Evolutionary conservation across 768 basidiomycete genomes (phyloP).

Genomic region (Tricholoma matsutake): DNA sequence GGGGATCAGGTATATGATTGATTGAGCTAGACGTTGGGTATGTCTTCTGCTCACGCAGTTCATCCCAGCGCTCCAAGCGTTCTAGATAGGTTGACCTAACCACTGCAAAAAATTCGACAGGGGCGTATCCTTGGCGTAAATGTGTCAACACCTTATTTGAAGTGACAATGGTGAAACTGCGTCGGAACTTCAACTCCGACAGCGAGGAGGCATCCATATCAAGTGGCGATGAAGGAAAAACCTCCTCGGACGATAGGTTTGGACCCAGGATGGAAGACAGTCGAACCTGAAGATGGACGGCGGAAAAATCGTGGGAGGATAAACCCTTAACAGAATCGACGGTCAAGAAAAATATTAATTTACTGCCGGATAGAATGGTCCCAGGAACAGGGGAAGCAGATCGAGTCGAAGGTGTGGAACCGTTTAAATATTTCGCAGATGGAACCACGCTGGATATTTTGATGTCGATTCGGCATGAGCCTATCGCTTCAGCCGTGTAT

Average conservation of each 20-base stretch:
- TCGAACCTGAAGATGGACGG: constrained; percentile 83
- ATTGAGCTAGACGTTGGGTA: constrained; percentile 35
- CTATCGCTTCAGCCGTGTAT: constrained; percentile 94
- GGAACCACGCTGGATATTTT: constrained; percentile 72
- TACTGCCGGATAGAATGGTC: constrained; percentile 68
- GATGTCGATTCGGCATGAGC: constrained; percentile 86
- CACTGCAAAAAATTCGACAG: constrained; percentile 88
- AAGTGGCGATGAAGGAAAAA: constrained; percentile 71
- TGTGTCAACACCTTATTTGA: constrained; percentile 71
- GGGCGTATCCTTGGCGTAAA: constrained; percentile 73
- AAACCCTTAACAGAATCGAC: constrained; percentile 89
- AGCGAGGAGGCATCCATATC: constrained; percentile 71
- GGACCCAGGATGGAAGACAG: constrained; percentile 84
- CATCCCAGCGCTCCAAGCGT: constrained; percentile 91
- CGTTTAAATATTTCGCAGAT: constrained; percentile 55
- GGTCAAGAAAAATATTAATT: constrained; percentile 79
- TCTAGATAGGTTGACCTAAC: constrained; percentile 81
- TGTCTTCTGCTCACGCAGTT: constrained; percentile 75
- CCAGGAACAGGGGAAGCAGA: constrained; percentile 73
- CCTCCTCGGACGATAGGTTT: constrained; percentile 68
- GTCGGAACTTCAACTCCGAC: constrained; percentile 80
- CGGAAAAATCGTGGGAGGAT: constrained; percentile 85
- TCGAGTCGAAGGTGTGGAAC: constrained; percentile 66
- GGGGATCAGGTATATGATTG: constrained; percentile 36
- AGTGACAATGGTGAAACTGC: constrained; percentile 75